Conservation (phyloP, 495 filamentous ascomycete genomes). For the Penicillium robsamsonii region DNA sequence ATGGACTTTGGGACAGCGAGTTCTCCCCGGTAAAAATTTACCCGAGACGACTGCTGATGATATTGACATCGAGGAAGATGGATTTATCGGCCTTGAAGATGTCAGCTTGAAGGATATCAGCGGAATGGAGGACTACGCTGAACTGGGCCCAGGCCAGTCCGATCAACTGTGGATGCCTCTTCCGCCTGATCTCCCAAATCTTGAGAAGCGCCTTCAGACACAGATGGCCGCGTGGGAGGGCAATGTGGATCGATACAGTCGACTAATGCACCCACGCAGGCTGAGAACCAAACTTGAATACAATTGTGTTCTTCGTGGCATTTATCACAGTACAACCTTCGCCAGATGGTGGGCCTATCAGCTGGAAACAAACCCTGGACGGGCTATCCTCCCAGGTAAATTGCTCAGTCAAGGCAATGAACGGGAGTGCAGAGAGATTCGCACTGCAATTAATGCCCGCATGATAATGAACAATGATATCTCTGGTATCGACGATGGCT, state of each 20-base stretch:
- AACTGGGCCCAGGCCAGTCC: slow-evolving; percentile 16
- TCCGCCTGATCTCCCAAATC: slow-evolving; percentile 26
- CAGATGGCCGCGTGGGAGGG: slow-evolving; percentile 29
- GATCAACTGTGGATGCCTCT: slow-evolving; percentile 25
- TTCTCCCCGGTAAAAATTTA: slow-evolving; percentile 14
- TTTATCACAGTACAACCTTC: slow-evolving; percentile 30
- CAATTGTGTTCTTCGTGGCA: slow-evolving; percentile 24
- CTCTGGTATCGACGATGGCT: slow-evolving; percentile 18
- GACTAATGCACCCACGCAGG: slow-evolving; percentile 21
- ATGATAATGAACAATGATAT: slow-evolving; percentile 26
- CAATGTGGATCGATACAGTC: slow-evolving; percentile 30
- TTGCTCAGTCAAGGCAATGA: slow-evolving; percentile 16
- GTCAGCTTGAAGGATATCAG: slow-evolving; percentile 8
- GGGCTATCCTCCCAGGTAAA: slow-evolving; percentile 15
- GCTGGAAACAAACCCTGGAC: slow-evolving; percentile 16
- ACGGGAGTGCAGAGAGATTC: slow-evolving; percentile 15
- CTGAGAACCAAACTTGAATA: slow-evolving; percentile 17
- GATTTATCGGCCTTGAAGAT: slow-evolving; percentile 18
- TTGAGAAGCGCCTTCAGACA: slow-evolving; percentile 27
- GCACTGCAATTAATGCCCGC: slow-evolving; percentile 24
- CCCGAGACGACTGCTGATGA: slow-evolving; percentile 16
- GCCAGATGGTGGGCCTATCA: slow-evolving; percentile 28
- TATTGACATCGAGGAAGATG: slow-evolving; percentile 27
- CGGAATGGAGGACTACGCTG: slow-evolving; percentile 11
- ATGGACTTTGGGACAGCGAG: slow-evolving; percentile 16